These are phyloP conservation scores for Magnolia kwangsiensis DNA, from an alignment of 164 flowering plant genomes.

Conservation along the genomic window DNA sequence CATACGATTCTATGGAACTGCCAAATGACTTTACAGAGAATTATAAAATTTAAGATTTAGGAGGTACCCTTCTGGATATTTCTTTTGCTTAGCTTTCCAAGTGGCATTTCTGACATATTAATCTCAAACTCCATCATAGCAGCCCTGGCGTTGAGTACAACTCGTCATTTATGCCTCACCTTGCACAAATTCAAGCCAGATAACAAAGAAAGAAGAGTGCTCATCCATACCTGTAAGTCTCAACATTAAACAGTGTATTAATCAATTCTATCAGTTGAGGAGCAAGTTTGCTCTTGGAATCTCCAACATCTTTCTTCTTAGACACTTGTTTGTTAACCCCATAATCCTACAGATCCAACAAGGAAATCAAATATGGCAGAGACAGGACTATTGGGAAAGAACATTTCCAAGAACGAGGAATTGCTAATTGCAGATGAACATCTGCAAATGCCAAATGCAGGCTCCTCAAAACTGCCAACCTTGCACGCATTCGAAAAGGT, in stretches of 20 bases:
- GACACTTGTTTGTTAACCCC: slow-evolving; percentile 62
- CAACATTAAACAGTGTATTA: slow-evolving; percentile 90
- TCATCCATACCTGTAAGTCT: slow-evolving; percentile 72
- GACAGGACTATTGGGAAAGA: background rate
- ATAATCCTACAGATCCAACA: slow-evolving; percentile 65
- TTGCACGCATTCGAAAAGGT: too few species aligned
- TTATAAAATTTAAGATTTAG: too few species aligned
- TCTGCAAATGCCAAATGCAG: slow-evolving; percentile 5
- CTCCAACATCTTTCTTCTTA: slow-evolving; percentile 31
- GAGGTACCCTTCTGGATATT: slow-evolving; percentile 79
- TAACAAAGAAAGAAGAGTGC: slow-evolving; percentile 3
- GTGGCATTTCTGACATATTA: slow-evolving; percentile 98
- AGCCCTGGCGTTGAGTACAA: slow-evolving; percentile 47
- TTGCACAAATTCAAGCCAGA: slow-evolving; percentile 1
- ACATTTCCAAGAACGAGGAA: background rate
- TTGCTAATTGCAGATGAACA: background rate
- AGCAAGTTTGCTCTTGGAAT: slow-evolving; percentile 55
- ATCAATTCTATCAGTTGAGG: slow-evolving; percentile 68
- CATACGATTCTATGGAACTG: too few species aligned
- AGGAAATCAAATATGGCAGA: background rate
- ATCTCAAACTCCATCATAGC: slow-evolving; percentile 99
- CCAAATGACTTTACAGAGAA: background rate
- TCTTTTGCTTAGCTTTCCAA: slow-evolving; percentile 90
- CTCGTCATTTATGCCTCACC: background rate
- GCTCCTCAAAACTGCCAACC: background rate